Percentiles rank a stretch among this genome's conserved stretches.
phyloP scores from a whole-genome alignment of 352 stramenopile species.

The Globisporangium abappressorium region DNA sequence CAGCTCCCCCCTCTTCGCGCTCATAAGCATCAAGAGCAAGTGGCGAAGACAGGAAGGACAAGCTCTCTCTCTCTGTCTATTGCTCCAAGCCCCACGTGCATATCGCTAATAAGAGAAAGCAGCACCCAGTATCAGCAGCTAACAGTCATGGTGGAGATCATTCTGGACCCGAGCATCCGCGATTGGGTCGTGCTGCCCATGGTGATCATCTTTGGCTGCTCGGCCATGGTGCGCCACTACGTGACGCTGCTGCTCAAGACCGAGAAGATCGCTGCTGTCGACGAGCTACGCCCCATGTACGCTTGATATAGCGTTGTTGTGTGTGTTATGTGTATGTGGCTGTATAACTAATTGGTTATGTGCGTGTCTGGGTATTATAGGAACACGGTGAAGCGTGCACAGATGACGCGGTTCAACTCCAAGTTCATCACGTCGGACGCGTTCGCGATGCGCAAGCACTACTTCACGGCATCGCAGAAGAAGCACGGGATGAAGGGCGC shows the following conservation, averaged over 20 bases:
- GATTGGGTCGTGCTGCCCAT: conserved; percentile 98
- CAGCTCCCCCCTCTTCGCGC: conserved; percentile 3
- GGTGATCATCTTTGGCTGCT: conserved; percentile 93
- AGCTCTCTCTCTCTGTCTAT: neutral
- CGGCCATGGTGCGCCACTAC: conserved; percentile 84
- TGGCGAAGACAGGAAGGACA: neutral
- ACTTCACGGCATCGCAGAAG: conserved; percentile 87
- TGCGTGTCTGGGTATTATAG: conserved; percentile 24
- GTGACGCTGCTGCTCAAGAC: conserved; percentile 81
- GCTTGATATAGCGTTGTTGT: neutral
- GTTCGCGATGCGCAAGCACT: conserved; percentile 90
- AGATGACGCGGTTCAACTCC: conserved; percentile 86
- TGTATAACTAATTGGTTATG: neutral
- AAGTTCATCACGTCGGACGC: conserved; percentile 83
- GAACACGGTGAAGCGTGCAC: conserved; percentile 83
- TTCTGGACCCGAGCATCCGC: conserved; percentile 92
- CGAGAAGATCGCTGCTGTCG: conserved; percentile 74
- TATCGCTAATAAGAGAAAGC: neutral
- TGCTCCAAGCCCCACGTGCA: neutral
- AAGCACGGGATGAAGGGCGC: conserved; percentile 83
- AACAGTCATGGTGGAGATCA: conserved; percentile 77
- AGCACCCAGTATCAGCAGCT: neutral
- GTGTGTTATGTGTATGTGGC: neutral
- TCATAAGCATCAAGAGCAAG: neutral
- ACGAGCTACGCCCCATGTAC: conserved; percentile 78